Evolutionary conservation across 1,284 basidiomycete genomes (phyloP), one percentile per base, ranked within the genome.

Genomic region (Pseudozyma sp.): DNA sequence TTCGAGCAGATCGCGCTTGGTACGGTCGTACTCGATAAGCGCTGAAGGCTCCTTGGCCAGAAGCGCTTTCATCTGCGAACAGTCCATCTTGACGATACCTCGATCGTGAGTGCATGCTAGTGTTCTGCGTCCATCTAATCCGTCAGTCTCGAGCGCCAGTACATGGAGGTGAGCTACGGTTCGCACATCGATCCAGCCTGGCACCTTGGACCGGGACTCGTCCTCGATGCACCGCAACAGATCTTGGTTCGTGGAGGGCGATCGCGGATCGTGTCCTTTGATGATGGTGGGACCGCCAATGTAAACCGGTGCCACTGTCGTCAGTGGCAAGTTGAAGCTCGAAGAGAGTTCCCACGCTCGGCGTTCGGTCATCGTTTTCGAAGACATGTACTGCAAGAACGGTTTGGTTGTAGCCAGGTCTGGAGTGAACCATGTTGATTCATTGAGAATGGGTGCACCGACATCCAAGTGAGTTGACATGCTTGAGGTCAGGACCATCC

Each of bases 141-240:
- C 11, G 13, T 51, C 19, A 4, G 7, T 19, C 24, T 51, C 49
- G 17, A 51, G n/a, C 3, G 49, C 49, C 11, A 39, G 34, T 16
- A 51, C 7, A 51, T 51, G 49, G 8, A 51, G 37, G 8, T 14
- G 49, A 11, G 49, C 49, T 7, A 51, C 49, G 37, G 49, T 51
- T 13, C 49, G 34, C 6, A 51, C 49, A 51, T 51, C 49, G 35
- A 51, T 51, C 49, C 49, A 51, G 37, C 49, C 49, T 17, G 49
- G 49, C 7, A 51, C 29, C 37, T 40, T 51, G 34, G 49, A 51
- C 24, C 16, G 39, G 34, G 49, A 37, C 19, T 51, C 37, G 24
- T 39, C 19, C 34, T 51, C 3, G 49, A 51, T 51, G 30, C 34
- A 51, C 1, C 49, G 35, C n/a, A 51, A 19, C 11, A 51, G 31